phyloP scores from a whole-genome alignment of 2,329 filamentous ascomycete species.

The Colletotrichum godetiae region DNA sequence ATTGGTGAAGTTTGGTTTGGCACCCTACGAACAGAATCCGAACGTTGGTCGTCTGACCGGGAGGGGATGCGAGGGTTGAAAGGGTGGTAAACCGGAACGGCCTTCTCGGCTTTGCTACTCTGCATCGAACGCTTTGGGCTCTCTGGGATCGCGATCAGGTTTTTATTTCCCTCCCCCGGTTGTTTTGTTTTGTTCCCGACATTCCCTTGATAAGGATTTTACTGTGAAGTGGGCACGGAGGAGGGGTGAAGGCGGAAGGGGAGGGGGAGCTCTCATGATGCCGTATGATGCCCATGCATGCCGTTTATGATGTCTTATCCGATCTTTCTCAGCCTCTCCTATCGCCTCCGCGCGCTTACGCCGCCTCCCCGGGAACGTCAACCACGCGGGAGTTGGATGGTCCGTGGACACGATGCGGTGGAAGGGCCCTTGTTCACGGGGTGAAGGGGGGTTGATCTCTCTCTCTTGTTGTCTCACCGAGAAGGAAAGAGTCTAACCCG shows the following conservation, averaged over 20 bases:
- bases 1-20: background rate
- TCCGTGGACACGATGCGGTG: conserved; percentile 2
- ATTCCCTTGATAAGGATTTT: background rate
- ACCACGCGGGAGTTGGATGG: conserved; percentile 12
- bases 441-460: background rate
- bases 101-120: conserved; percentile 12
- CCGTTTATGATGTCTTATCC: background rate
- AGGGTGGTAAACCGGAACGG: conserved; percentile 10
- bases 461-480: conserved; percentile 11
- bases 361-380: background rate
- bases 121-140: conserved; percentile 5
- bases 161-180: background rate
- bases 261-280: background rate
- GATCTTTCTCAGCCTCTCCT: background rate
- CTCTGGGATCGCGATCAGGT: background rate
- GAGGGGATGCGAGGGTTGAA: background rate
- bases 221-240: too few species aligned
- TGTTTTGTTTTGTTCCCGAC: conserved; percentile 22
- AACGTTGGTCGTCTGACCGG: conserved; percentile 26
- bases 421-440: background rate
- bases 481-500: background rate
- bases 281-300: conserved; percentile 9
- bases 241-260: background rate
- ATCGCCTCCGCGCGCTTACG: background rate
- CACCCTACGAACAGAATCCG: conserved; percentile 14